These are phyloP conservation scores for Bidens hawaiensis DNA, from an alignment of 140 eudicot genomes.

Conservation along the genomic window DNA sequence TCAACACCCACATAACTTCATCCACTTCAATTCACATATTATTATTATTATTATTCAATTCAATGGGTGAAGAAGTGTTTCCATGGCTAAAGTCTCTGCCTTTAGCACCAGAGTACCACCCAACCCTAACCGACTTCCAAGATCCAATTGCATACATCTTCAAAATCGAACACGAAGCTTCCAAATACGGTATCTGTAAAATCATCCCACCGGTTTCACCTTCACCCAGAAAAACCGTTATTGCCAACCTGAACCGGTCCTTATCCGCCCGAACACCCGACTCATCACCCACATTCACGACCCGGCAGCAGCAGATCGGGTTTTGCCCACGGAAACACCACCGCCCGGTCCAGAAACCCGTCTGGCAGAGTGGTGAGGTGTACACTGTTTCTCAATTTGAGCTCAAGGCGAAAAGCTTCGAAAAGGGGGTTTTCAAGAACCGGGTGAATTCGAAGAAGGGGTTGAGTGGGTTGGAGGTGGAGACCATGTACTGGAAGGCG, in stretches of 20 bases:
- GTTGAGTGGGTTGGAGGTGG: constrained; percentile 46
- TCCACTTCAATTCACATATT: neutral
- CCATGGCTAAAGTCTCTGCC: constrained; percentile 83
- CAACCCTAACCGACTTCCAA: constrained; percentile 74
- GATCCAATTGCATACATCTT: constrained; percentile 78
- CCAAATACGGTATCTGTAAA: constrained; percentile 73
- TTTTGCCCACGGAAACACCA: constrained; percentile 34
- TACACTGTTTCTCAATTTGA: constrained; percentile 49
- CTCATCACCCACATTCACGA: constrained; percentile 67
- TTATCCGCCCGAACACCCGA: constrained; percentile 46
- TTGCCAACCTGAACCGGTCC: constrained; percentile 53
- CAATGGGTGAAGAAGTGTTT: constrained; percentile 43
- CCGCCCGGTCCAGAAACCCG: constrained; percentile 46
- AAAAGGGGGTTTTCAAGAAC: constrained; percentile 48
- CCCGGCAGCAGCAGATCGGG: constrained; percentile 83
- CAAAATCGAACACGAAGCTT: constrained; percentile 82
- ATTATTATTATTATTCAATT: no score
- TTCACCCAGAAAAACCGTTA: constrained; percentile 38
- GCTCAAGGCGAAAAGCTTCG: constrained; percentile 60
- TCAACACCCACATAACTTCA: constrained; percentile 6
- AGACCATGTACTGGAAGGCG: constrained; percentile 84
- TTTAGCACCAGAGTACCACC: constrained; percentile 87
- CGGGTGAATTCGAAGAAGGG: constrained; percentile 32
- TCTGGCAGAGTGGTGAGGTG: constrained; percentile 86
- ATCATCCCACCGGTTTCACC: constrained; percentile 75